Evolutionary conservation across 2,329 filamentous ascomycete species (phyloP), one percentile per base, ranked within the genome.

Genomic region (Xylaria polymorpha): DNA sequence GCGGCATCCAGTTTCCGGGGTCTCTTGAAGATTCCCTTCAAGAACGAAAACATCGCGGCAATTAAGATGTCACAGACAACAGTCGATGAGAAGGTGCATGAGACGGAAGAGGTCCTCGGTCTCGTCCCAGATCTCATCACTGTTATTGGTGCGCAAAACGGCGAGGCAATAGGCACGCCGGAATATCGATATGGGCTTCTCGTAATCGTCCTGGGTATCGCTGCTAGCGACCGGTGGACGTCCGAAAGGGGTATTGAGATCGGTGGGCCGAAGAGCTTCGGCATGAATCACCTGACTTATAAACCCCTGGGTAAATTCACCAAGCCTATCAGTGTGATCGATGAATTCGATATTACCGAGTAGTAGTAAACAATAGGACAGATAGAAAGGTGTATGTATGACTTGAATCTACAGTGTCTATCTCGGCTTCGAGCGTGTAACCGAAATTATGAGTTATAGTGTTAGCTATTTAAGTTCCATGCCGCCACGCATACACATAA

Each of bases 11-110:
- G 8, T 39, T 80, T 85, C 76, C 68, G 75, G 51, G 88, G 88
- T 0, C 72, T 79, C 37, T 79, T 91, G 75, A 90, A 87, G 75
- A 89, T 92, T 58, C 90, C 90, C 0, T 92, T 92, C 82, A 92
- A 92, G 80, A 92, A 92, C 77, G 90, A 93, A 75, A 92, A 92
- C 74, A 90, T 92, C 53, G 86, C 86, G n/a, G 90, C 87, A 0
- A 79, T 85, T 55, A 79, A 74, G 60, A 69, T 77, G 50, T 69
- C 71, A 5, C 68, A 62, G 25, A 71, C 70, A 7, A 63, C 66
- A 9, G 71, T 81, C 0, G 75, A 79, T 6, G 76, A 76, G 12
- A 72, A 79, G 15, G 72, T 75, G 0, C 76, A 79, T n/a, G 83
- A 85, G 64, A 76, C 71, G 58, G 74, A 77, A 51, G 75, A 66